phyloP scores from a whole-genome alignment of 1,139 yeast species.

The Candida glucosophila region DNA sequence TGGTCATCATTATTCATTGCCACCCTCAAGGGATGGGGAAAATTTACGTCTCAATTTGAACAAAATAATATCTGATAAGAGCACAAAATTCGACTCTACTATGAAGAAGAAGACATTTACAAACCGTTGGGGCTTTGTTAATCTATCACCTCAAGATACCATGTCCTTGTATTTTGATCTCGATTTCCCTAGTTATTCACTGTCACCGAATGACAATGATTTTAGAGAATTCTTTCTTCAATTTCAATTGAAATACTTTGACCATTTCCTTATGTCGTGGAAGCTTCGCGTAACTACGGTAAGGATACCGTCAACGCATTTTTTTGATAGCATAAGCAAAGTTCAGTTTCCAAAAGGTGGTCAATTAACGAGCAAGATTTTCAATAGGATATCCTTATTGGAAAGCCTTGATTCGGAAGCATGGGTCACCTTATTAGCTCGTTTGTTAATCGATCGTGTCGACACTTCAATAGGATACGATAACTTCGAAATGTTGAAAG shows the following conservation, averaged over 20 bases:
- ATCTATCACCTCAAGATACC: constrained; percentile 13
- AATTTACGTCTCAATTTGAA: constrained; percentile 8
- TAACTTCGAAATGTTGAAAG: constrained; percentile 22
- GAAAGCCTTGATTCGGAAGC: constrained; percentile 23
- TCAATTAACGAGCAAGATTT: constrained; percentile 5
- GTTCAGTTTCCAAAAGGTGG: not conserved
- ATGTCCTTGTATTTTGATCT: constrained; percentile 25
- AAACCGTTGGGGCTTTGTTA: constrained; percentile 27
- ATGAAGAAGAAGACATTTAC: constrained; percentile 23
- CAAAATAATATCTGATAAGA: constrained; percentile 26
- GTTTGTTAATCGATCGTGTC: constrained; percentile 26
- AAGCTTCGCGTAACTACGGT: constrained; percentile 22
- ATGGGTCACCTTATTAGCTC: constrained; percentile 22
- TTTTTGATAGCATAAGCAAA: constrained; percentile 7
- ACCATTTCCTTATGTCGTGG: constrained; percentile 11
- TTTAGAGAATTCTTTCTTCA: constrained; percentile 20
- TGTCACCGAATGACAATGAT: constrained; percentile 10
- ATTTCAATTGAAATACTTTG: constrained; percentile 24
- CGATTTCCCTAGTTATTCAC: constrained; percentile 16
- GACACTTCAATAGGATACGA: constrained; percentile 30
- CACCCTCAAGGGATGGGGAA: constrained; percentile 21
- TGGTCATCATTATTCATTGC: constrained; percentile 22
- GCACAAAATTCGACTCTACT: constrained; percentile 24
- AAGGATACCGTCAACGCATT: constrained; percentile 21
- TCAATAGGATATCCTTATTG: constrained; percentile 19